Evolutionary conservation across 352 stramenopile genomes (phyloP).

Genomic region (Phytophthora uliginosa): DNA sequence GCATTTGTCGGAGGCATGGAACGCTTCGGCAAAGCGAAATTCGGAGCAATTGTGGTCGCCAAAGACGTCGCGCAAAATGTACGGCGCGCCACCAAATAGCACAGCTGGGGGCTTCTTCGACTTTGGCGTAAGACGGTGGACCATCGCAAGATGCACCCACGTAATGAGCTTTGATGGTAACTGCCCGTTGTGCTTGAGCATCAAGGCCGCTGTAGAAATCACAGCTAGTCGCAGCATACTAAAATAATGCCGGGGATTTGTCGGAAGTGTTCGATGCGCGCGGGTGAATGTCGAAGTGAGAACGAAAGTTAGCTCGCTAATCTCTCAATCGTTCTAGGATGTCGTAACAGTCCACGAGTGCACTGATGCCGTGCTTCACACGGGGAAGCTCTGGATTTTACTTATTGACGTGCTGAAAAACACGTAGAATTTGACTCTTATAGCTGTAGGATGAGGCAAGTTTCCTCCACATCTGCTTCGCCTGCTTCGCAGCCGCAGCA

Average conservation of each 20-base stretch:
- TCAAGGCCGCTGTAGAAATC: not conserved
- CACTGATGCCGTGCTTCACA: too few species aligned
- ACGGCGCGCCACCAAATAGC: not conserved
- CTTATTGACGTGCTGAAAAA: too few species aligned
- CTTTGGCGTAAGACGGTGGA: not conserved
- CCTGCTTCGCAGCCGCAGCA: too few species aligned
- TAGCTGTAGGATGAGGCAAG: too few species aligned
- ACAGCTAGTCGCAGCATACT: not conserved
- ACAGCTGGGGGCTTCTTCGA: slow-evolving; percentile 1
- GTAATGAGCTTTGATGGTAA: not conserved
- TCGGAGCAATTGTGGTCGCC: not conserved
- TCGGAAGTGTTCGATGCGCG: not conserved
- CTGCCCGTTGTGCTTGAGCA: not conserved
- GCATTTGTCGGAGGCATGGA: not conserved
- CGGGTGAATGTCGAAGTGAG: slow-evolving; percentile 10
- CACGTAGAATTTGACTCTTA: too few species aligned
- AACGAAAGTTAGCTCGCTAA: not conserved
- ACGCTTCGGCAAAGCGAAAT: not conserved
- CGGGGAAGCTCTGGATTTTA: too few species aligned
- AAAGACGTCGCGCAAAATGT: slow-evolving; percentile 3
- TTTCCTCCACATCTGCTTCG: too few species aligned
- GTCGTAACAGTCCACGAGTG: not conserved
- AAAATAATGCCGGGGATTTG: not conserved
- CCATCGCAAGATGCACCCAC: not conserved
- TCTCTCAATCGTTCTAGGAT: not conserved